phyloP scores from a whole-genome alignment of 2,329 filamentous ascomycete species.

The Cercospora janseana region DNA sequence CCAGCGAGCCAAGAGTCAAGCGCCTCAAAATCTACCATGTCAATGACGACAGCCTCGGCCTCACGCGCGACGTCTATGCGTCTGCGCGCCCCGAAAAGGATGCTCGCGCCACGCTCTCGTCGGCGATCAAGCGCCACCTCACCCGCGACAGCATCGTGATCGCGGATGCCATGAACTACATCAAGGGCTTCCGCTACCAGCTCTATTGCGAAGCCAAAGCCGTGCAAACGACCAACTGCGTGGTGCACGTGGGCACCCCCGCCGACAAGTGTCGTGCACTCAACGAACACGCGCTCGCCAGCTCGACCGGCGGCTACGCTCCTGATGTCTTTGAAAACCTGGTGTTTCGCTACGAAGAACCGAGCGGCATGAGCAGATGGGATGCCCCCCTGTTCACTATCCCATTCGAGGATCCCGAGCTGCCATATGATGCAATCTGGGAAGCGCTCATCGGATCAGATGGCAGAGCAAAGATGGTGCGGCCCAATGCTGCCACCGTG shows the following conservation, averaged over 20 bases:
- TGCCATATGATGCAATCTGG: conserved; percentile 71
- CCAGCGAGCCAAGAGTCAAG: conserved; percentile 41
- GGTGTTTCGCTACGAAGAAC: conserved; percentile 80
- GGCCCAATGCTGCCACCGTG: conserved; percentile 74
- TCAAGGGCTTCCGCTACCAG: conserved; percentile 87
- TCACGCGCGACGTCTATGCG: conserved; percentile 70
- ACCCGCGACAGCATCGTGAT: conserved; percentile 73
- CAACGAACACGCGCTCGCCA: conserved; percentile 53
- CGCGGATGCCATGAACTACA: conserved; percentile 79
- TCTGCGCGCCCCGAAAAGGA: conserved; percentile 80
- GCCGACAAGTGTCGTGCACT: conserved; percentile 56
- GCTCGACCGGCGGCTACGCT: conserved; percentile 45
- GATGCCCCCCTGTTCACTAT: conserved; percentile 79
- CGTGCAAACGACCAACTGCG: conserved; percentile 69
- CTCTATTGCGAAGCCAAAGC: conserved; percentile 83
- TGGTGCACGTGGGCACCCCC: conserved; percentile 63
- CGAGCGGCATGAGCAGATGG: conserved; percentile 81
- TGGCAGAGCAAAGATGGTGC: conserved; percentile 64
- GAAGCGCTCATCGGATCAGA: conserved; percentile 62
- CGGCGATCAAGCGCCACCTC: conserved; percentile 73
- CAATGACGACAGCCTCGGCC: conserved; percentile 68
- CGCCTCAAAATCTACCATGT: conserved; percentile 69
- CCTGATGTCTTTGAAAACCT: conserved; percentile 72
- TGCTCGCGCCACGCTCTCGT: conserved; percentile 72
- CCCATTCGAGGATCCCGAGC: conserved; percentile 69